These are phyloP conservation scores for Cutaneotrichosporon dermatis DNA, from an alignment of 1,284 basidiomycete genomes.

Conservation along the genomic window DNA sequence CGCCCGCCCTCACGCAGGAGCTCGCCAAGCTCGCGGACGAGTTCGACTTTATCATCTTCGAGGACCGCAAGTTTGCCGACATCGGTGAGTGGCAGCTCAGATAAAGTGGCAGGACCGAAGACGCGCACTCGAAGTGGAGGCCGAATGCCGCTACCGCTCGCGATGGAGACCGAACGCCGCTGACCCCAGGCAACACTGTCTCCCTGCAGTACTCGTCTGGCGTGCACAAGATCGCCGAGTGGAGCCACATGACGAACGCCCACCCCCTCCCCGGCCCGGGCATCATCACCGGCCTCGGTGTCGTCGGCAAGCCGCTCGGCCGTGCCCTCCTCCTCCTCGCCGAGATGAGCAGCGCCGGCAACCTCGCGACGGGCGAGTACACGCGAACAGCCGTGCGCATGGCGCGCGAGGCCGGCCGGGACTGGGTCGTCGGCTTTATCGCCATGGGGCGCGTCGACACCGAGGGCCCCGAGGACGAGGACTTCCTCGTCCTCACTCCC, in stretches of 20 bases:
- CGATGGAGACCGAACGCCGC: background rate
- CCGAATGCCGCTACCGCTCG: background rate
- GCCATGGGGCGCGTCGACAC: conserved; percentile 78
- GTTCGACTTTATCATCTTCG: conserved; percentile 95
- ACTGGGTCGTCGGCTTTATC: conserved; percentile 95
- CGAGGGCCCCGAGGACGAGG: conserved; percentile 55
- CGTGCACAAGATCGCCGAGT: conserved; percentile 87
- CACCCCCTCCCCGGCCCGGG: conserved; percentile 93
- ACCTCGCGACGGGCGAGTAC: conserved; percentile 78
- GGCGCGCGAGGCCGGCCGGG: conserved; percentile 65
- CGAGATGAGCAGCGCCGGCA: conserved; percentile 92
- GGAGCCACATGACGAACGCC: conserved; percentile 97
- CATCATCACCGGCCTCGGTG: conserved; percentile 79
- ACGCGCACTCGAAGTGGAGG: no score
- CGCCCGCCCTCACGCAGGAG: conserved; percentile 64
- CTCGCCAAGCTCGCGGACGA: conserved; percentile 68
- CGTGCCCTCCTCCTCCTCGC: conserved; percentile 88
- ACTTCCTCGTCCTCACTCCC: conserved; percentile 88
- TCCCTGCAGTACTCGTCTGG: conserved; percentile 90
- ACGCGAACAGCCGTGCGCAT: conserved; percentile 80
- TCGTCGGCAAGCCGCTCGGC: conserved; percentile 76
- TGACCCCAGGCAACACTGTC: conserved; percentile 81
- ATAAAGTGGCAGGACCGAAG: no score
- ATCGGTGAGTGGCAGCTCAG: conserved; percentile 62
- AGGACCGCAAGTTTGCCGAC: conserved; percentile 98